Evolutionary conservation across 228 moss, liverwort and hornwort species (phyloP).

Genomic region (Sphagnum magellanicum): DNA sequence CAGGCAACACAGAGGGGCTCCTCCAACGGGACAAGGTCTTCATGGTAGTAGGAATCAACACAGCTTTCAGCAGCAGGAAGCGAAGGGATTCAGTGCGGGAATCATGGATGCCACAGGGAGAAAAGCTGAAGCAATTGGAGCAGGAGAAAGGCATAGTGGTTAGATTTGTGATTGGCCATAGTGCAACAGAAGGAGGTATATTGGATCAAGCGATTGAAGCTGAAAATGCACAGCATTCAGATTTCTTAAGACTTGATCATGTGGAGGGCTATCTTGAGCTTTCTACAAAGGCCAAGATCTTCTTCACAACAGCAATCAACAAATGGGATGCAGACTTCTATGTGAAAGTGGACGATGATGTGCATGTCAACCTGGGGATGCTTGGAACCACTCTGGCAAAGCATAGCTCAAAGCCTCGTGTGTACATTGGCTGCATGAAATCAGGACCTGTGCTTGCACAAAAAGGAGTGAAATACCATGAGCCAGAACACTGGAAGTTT

Average conservation of each 20-base stretch:
- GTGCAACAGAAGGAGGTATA: slow-evolving; percentile 85
- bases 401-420: slow-evolving; percentile 80
- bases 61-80: slow-evolving; percentile 93
- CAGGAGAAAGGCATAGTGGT: slow-evolving; percentile 90
- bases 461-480: slow-evolving; percentile 95
- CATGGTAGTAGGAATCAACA: slow-evolving; percentile 89
- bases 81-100: slow-evolving; percentile 86
- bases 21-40: slow-evolving; percentile 58
- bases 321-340: slow-evolving; percentile 96
- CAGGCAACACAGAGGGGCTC: slow-evolving; percentile 13
- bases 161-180: slow-evolving; percentile 97
- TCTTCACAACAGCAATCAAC: slow-evolving; percentile 79
- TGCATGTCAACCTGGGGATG: slow-evolving; percentile 90
- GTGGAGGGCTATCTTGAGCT: slow-evolving; percentile 96
- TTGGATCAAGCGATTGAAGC: slow-evolving; percentile 93
- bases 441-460: slow-evolving; percentile 96
- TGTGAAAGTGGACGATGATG: slow-evolving; percentile 95
- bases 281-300: slow-evolving; percentile 93
- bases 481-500: slow-evolving; percentile 98
- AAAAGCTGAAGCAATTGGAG: slow-evolving; percentile 65
- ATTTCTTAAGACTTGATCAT: slow-evolving; percentile 80
- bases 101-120: slow-evolving; percentile 98
- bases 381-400: slow-evolving; percentile 67
- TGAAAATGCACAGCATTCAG: slow-evolving; percentile 76
- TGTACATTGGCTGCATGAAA: slow-evolving; percentile 98